These are phyloP conservation scores for Cryptosporidium ubiquitum DNA, from an alignment of 169 alveolate species.

Conservation along the genomic window DNA sequence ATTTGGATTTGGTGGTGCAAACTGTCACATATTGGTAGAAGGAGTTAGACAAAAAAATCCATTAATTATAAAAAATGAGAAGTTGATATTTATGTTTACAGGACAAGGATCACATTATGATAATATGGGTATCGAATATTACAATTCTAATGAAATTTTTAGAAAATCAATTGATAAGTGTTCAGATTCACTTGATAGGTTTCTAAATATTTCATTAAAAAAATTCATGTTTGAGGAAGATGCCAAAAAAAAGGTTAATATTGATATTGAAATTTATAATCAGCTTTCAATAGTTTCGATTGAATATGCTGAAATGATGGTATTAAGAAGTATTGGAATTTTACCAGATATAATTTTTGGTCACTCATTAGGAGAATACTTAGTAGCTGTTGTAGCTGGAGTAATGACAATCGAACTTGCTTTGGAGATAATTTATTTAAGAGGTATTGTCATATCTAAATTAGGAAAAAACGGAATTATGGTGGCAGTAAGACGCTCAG, in stretches of 20 bases:
- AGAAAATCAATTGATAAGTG: slow-evolving; percentile 74
- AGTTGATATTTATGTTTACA: slow-evolving; percentile 77
- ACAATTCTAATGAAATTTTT: slow-evolving; percentile 72
- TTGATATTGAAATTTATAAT: slow-evolving; percentile 32
- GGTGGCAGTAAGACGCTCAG: slow-evolving; percentile 76
- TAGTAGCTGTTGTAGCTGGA: slow-evolving; percentile 78
- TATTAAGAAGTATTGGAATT: slow-evolving; percentile 26
- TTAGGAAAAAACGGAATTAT: slow-evolving; percentile 65
- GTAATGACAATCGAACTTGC: slow-evolving; percentile 76
- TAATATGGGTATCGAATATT: slow-evolving; percentile 78
- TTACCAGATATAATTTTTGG: slow-evolving; percentile 78
- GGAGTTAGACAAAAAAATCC: slow-evolving; percentile 35
- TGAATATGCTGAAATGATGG: slow-evolving; percentile 37
- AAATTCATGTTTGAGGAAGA: background rate
- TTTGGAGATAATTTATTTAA: slow-evolving; percentile 49
- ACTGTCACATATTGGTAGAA: slow-evolving; percentile 78
- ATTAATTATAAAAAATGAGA: background rate
- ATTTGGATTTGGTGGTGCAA: slow-evolving; percentile 82
- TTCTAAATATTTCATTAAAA: slow-evolving; percentile 17
- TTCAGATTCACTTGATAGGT: slow-evolving; percentile 6
- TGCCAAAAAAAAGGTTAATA: slow-evolving; percentile 8
- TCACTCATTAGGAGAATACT: slow-evolving; percentile 80
- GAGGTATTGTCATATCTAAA: slow-evolving; percentile 71
- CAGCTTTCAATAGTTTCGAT: slow-evolving; percentile 66
- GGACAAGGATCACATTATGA: slow-evolving; percentile 80